phyloP scores from a whole-genome alignment of 2,329 filamentous ascomycete species.

The Sarocladium strictum region DNA sequence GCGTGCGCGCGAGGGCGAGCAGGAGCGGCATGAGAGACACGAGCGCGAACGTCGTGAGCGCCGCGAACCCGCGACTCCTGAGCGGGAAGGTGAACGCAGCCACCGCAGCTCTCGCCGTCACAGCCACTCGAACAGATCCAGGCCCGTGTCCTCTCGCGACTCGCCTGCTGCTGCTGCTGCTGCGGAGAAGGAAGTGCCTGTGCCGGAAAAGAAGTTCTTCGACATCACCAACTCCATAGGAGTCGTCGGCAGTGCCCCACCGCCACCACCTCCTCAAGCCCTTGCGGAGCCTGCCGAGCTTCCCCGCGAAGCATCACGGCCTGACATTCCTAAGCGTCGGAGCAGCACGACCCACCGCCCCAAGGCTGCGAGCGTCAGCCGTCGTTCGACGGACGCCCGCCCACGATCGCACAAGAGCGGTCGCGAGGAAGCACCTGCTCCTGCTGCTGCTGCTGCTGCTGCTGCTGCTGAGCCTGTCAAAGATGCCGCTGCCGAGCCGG shows the following conservation, averaged over 20 bases:
- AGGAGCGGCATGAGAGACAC: constrained; percentile 19
- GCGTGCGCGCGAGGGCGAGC: constrained; percentile 23
- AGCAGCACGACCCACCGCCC: constrained; percentile 5
- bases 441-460: constrained; percentile 9
- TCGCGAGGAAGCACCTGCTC: constrained; percentile 17
- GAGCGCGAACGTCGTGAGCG: constrained; percentile 16
- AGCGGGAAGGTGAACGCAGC: constrained; percentile 30
- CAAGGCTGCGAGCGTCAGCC: not conserved
- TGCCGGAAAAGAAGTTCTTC: constrained; percentile 35
- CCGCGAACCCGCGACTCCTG: constrained; percentile 13
- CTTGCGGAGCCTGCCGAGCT: constrained; percentile 18
- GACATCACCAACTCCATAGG: constrained; percentile 33
- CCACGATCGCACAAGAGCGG: constrained; percentile 18
- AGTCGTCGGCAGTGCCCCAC: constrained; percentile 17
- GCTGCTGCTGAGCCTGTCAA: constrained; percentile 1
- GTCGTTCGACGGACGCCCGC: constrained; percentile 22
- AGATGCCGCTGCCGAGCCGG: not conserved
- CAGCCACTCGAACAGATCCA: constrained; percentile 30
- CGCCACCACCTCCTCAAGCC: constrained; percentile 16
- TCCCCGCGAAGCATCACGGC: constrained; percentile 17
- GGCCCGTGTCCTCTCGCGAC: constrained; percentile 21
- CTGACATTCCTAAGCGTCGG: constrained; percentile 25
- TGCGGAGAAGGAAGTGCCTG: constrained; percentile 15
- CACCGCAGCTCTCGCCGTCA: constrained; percentile 36
- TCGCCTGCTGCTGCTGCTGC: not conserved